Conservation (phyloP, 345 rosid species). For the Acer yangbiense region DNA sequence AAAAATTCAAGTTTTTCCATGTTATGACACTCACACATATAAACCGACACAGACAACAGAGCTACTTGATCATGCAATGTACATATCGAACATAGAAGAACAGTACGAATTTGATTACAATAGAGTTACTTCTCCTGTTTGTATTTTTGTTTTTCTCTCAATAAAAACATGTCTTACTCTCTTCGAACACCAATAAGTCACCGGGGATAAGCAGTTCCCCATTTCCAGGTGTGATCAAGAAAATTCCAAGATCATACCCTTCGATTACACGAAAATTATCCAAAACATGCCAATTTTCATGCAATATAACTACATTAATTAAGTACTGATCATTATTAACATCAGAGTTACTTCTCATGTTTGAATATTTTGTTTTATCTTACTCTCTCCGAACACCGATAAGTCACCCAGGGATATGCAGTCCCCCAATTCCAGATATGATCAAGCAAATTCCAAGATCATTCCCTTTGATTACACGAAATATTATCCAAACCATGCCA, state of each 20-base stretch:
- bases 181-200: not conserved
- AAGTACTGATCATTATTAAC: not conserved
- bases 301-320: not conserved
- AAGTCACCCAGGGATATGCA: too few relatives aligned
- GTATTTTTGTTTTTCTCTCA: not conserved
- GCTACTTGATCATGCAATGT: not conserved
- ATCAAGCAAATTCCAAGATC: too few relatives aligned
- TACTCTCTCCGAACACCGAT: too few relatives aligned
- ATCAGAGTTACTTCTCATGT: too few relatives aligned
- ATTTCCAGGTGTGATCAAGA: not conserved
- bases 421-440: too few relatives aligned
- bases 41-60: not conserved
- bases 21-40: not conserved
- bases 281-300: not conserved
- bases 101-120: not conserved
- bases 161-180: not conserved
- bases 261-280: not conserved
- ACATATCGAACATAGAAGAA: not conserved
- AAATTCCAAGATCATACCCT: not conserved
- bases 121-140: not conserved
- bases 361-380: too few relatives aligned
- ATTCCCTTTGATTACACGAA: too few relatives aligned
- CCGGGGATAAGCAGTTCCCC: not conserved
- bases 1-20: constrained; percentile 19
- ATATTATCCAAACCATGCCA: too few relatives aligned